Conservation (phyloP, 371 early-diverging fungal species). For the Zopfochytrium polystomum region DNA sequence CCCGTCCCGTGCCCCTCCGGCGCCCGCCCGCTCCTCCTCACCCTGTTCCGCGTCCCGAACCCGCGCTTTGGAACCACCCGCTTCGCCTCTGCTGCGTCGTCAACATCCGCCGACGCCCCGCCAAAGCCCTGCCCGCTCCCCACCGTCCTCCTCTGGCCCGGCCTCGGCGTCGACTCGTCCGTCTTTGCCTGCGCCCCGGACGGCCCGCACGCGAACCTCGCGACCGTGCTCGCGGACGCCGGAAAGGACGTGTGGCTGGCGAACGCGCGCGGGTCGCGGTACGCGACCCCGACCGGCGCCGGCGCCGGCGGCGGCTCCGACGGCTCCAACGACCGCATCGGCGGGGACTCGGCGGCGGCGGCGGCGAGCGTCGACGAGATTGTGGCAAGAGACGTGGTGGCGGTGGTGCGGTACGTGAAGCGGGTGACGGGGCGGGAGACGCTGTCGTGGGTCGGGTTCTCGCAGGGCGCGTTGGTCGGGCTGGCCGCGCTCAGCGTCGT, state of each 20-base stretch:
- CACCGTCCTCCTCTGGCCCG: slow-evolving; percentile 89
- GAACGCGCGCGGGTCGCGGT: slow-evolving; percentile 73
- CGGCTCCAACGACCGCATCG: slow-evolving; percentile 58
- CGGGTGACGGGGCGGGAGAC: slow-evolving; percentile 68
- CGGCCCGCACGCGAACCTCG: slow-evolving; percentile 60
- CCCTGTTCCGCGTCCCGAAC: slow-evolving; percentile 70
- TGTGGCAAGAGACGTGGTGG: slow-evolving; percentile 82
- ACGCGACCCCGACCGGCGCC: slow-evolving; percentile 74
- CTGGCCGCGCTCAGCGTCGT: slow-evolving; percentile 85
- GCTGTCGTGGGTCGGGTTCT: slow-evolving; percentile 92
- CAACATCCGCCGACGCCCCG: no score
- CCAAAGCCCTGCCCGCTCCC: slow-evolving; percentile 55
- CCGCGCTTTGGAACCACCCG: slow-evolving; percentile 12
- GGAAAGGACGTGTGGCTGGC: slow-evolving; percentile 98
- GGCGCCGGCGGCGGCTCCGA: slow-evolving; percentile 75
- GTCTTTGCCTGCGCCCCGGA: slow-evolving; percentile 76
- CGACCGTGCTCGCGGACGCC: slow-evolving; percentile 47
- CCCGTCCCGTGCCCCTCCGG: no score
- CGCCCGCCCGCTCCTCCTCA: no score
- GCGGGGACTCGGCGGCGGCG: slow-evolving; percentile 96
- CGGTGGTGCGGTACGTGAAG: slow-evolving; percentile 77
- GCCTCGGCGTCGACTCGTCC: slow-evolving; percentile 84
- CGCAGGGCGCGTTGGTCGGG: slow-evolving; percentile 91
- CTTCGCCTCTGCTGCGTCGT: neutral
- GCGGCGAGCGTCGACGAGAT: slow-evolving; percentile 89